Conservation (phyloP, 148 eudicot genomes). For the Gaultheria prostrata region DNA sequence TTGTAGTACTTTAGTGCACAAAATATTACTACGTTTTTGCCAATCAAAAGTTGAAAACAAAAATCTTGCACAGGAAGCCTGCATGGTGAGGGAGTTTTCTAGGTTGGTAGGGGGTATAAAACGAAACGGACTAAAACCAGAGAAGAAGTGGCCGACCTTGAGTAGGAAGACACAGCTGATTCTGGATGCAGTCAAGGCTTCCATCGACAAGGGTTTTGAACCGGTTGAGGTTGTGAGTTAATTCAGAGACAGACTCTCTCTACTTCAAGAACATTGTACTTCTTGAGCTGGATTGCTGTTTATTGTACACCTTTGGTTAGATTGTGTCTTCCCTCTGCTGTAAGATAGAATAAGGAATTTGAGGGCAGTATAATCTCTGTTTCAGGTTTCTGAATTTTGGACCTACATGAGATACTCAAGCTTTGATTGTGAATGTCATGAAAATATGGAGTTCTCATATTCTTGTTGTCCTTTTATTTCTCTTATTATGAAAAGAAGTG, state of each 20-base stretch:
- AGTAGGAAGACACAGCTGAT: slow-evolving; percentile 15
- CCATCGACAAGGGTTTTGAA: background rate
- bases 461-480: too few species aligned
- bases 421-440: too few species aligned
- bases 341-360: background rate
- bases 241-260: background rate
- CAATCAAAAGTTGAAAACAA: background rate
- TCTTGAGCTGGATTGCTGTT: background rate
- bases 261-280: background rate
- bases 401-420: background rate
- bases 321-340: background rate
- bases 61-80: slow-evolving; percentile 3
- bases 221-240: slow-evolving; percentile 3
- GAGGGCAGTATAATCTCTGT: background rate
- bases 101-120: background rate
- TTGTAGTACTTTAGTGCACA: background rate
- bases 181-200: slow-evolving; percentile 13
- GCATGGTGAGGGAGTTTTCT: slow-evolving; percentile 15
- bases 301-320: background rate
- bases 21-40: background rate
- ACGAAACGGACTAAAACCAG: background rate
- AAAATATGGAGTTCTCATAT: too few species aligned
- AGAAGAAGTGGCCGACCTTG: slow-evolving; percentile 6
- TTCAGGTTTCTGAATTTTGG: background rate
- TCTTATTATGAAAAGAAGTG: too few species aligned